phyloP scores from a whole-genome alignment of 2,329 filamentous ascomycete genomes.

The Sporothrix luriei region DNA sequence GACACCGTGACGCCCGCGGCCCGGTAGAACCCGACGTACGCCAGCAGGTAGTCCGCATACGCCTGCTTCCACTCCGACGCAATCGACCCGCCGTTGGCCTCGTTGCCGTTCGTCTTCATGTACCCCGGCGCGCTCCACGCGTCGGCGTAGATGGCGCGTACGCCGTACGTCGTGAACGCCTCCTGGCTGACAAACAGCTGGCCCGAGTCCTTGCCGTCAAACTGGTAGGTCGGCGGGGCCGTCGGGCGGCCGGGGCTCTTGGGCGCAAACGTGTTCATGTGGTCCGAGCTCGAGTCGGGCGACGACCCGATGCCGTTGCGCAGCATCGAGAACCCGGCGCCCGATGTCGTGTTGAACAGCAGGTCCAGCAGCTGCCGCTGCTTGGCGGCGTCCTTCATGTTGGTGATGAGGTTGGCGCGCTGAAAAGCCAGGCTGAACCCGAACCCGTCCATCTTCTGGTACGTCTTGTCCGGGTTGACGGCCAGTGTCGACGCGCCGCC shows the following conservation, averaged over 20 bases:
- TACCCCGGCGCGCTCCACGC: conserved; percentile 53
- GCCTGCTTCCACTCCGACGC: conserved; percentile 52
- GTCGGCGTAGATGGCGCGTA: conserved; percentile 46
- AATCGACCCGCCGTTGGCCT: conserved; percentile 40
- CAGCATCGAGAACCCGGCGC: conserved; percentile 50
- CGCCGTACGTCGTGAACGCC: conserved; percentile 45
- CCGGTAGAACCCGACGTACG: conserved; percentile 53
- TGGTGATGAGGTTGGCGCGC: conserved; percentile 50
- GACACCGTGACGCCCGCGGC: conserved; percentile 49
- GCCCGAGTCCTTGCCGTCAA: conserved; percentile 51
- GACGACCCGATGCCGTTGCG: conserved; percentile 52
- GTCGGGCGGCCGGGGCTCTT: conserved; percentile 49
- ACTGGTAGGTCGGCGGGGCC: conserved; percentile 48
- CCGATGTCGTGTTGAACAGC: conserved; percentile 50
- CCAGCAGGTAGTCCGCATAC: conserved; percentile 53
- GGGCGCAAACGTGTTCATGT: conserved; percentile 47
- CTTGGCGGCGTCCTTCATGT: conserved; percentile 45
- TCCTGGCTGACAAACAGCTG: conserved; percentile 57
- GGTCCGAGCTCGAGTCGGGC: conserved; percentile 46
- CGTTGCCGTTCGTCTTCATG: conserved; percentile 51
- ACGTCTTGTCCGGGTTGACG: conserved; percentile 47
- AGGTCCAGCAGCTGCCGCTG: conserved; percentile 48
- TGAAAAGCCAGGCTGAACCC: conserved; percentile 51
- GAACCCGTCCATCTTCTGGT: conserved; percentile 52
- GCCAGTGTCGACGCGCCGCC: conserved; percentile 41